Evolutionary conservation across 768 basidiomycete genomes (phyloP).

Genomic region (Pleurotus eryngii): DNA sequence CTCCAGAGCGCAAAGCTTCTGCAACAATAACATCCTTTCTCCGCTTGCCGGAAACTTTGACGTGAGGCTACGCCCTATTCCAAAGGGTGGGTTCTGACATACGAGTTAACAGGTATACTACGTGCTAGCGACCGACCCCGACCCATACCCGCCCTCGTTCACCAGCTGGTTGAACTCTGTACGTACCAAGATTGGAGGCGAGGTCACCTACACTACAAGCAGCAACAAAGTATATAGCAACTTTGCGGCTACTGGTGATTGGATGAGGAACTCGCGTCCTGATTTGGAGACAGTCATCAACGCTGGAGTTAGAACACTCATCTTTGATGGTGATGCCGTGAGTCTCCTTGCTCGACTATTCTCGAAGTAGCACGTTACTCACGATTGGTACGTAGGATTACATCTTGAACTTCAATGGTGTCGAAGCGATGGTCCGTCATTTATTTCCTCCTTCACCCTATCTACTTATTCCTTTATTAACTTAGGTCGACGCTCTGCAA

Average conservation of each 20-base stretch:
- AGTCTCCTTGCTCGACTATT: constrained; percentile 13
- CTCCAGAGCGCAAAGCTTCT: constrained; percentile 53
- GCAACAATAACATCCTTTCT: constrained; percentile 53
- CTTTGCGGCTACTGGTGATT: constrained; percentile 53
- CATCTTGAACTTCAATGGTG: constrained; percentile 51
- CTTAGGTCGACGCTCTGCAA: constrained; percentile 42
- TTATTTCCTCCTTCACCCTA: neutral
- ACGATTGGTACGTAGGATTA: constrained; percentile 33
- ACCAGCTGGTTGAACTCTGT: constrained; percentile 27
- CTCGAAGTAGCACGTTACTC: neutral
- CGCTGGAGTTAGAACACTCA: constrained; percentile 48
- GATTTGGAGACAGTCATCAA: constrained; percentile 56
- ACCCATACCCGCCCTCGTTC: constrained; percentile 49
- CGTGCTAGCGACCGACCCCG: constrained; percentile 40
- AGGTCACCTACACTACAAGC: constrained; percentile 38
- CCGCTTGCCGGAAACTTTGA: constrained; percentile 55
- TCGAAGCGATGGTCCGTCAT: constrained; percentile 50
- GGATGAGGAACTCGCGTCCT: constrained; percentile 51
- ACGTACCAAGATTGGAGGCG: constrained; percentile 39
- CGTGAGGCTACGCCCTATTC: constrained; percentile 23
- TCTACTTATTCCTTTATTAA: too few species aligned
- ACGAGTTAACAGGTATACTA: constrained; percentile 38
- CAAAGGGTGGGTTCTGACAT: neutral
- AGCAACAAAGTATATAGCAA: constrained; percentile 42
- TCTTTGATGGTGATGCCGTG: constrained; percentile 60